These are phyloP conservation scores for Lasiodiplodia citricola DNA, from an alignment of 2,329 filamentous ascomycete genomes.

Conservation along the genomic window DNA sequence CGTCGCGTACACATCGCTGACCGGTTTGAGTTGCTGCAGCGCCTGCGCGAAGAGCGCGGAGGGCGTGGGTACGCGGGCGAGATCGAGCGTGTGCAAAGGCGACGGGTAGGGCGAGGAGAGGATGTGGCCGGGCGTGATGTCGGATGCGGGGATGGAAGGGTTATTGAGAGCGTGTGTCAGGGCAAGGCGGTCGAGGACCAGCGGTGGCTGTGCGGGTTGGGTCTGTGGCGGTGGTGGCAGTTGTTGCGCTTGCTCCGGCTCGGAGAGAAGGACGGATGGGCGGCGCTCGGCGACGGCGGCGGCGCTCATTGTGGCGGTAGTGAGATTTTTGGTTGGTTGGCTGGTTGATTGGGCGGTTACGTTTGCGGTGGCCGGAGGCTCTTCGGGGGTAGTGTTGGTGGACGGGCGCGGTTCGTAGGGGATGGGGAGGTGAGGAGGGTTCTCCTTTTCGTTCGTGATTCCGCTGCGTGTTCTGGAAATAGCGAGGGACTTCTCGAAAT, in stretches of 20 bases:
- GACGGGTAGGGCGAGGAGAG: background rate
- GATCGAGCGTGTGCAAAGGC: constrained; percentile 71
- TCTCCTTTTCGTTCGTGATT: background rate
- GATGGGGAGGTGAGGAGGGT: background rate
- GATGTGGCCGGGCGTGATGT: constrained; percentile 40
- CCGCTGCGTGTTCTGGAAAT: background rate
- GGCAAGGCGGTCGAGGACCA: constrained; percentile 34
- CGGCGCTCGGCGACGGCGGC: constrained; percentile 2
- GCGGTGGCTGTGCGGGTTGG: constrained; percentile 35
- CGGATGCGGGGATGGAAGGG: constrained; percentile 66
- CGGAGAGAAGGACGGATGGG: constrained; percentile 31
- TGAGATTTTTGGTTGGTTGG: background rate
- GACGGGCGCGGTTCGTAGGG: background rate
- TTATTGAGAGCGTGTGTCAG: constrained; percentile 11
- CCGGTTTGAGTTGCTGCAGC: constrained; percentile 66
- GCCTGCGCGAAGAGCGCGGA: constrained; percentile 74
- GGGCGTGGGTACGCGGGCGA: constrained; percentile 68
- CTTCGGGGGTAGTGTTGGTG: background rate
- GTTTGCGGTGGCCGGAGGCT: background rate
- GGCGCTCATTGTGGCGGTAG: background rate
- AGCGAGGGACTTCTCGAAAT: background rate
- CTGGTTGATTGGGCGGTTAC: background rate
- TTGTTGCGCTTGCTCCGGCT: constrained; percentile 31
- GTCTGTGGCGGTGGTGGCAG: constrained; percentile 25
- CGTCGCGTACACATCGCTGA: constrained; percentile 75